These are phyloP conservation scores for Fonsecaea pugnacius DNA, from an alignment of 2,329 filamentous ascomycete genomes.

Conservation along the genomic window DNA sequence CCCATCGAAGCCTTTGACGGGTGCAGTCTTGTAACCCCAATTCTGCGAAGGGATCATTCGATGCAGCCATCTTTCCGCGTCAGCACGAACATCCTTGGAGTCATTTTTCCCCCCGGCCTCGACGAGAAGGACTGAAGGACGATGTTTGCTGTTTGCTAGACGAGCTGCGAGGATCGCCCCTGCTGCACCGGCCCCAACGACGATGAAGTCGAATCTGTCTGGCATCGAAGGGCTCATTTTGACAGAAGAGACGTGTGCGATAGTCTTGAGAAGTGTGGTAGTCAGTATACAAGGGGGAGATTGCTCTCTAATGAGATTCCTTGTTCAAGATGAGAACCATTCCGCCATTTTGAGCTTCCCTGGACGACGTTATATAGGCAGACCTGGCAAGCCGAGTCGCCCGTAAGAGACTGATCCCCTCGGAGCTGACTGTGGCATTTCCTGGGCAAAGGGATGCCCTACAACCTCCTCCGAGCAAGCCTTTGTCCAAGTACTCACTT, in stretches of 20 bases:
- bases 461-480: background rate
- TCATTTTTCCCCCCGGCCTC: conserved; percentile 63
- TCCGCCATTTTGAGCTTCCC: background rate
- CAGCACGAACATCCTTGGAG: conserved; percentile 53
- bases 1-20: conserved; percentile 51
- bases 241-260: background rate
- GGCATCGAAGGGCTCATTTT: conserved; percentile 11
- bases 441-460: background rate
- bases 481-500: background rate
- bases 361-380: background rate
- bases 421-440: background rate
- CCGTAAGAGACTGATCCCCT: background rate
- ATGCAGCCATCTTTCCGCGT: conserved; percentile 61
- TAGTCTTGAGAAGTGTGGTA: background rate
- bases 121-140: conserved; percentile 62
- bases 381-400: background rate
- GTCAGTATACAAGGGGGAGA: background rate
- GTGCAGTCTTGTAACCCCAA: conserved; percentile 58
- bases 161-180: conserved; percentile 61
- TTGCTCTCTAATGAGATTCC: background rate
- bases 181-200: conserved; percentile 60
- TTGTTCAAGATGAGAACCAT: background rate
- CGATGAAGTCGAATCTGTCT: conserved; percentile 29
- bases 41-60: conserved; percentile 57
- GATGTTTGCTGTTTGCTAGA: conserved; percentile 54